A percentile compares a stretch with the other conserved stretches of the same genome.
Conservation (phyloP, 345 rosid genomes). For the Linum lewisii region DNA sequence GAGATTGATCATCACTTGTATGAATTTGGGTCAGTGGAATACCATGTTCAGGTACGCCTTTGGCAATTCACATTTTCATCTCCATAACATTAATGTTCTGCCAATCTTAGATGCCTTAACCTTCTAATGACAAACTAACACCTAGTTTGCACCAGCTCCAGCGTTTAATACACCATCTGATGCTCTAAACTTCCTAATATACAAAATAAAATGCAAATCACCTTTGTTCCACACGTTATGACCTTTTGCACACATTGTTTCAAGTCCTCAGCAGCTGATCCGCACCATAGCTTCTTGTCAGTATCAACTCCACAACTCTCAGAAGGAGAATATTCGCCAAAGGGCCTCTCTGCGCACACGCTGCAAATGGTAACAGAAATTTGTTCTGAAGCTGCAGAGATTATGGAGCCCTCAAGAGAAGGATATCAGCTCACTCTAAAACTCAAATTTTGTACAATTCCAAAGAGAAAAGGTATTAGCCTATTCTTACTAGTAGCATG, state of each 20-base stretch:
- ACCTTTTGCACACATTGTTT: neutral
- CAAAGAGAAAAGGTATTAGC: slow-evolving; percentile 52
- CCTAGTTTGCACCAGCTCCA: too few relatives aligned
- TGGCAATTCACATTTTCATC: neutral
- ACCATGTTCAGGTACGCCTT: slow-evolving; percentile 53
- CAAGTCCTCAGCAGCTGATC: slow-evolving; percentile 57
- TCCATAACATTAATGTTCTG: neutral
- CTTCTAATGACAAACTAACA: too few relatives aligned
- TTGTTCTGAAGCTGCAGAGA: slow-evolving; percentile 44
- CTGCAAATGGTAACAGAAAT: slow-evolving; percentile 35
- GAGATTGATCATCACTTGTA: slow-evolving; percentile 67
- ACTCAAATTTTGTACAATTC: slow-evolving; percentile 48
- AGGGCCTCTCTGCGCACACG: slow-evolving; percentile 37
- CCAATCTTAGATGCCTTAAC: neutral
- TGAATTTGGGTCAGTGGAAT: slow-evolving; percentile 71
- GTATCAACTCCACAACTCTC: slow-evolving; percentile 52
- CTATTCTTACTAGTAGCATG: slow-evolving; percentile 8
- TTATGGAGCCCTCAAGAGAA: slow-evolving; percentile 61
- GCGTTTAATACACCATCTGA: too few relatives aligned
- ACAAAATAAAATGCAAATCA: too few relatives aligned
- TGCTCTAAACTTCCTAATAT: too few relatives aligned
- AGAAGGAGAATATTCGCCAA: slow-evolving; percentile 28
- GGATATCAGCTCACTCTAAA: slow-evolving; percentile 81
- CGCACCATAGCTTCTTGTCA: slow-evolving; percentile 39
- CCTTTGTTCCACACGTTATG: too few relatives aligned